Percentiles rank a stretch among this genome's conserved stretches.
Conservation (phyloP, 768 basidiomycete species). For the Lentinula lateritia region DNA sequence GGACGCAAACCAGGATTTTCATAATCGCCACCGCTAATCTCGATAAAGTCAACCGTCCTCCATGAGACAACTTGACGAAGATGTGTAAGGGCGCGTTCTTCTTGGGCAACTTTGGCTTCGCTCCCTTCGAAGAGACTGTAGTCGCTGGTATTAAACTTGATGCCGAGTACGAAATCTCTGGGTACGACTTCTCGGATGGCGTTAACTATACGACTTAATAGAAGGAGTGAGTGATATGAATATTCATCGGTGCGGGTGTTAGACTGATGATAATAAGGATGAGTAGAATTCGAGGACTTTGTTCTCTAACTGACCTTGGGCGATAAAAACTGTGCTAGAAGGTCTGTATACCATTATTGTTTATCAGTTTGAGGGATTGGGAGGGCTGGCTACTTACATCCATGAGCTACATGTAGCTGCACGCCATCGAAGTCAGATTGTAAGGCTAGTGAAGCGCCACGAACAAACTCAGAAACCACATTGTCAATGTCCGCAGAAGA, state of each 20-base stretch:
- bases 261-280: conserved; percentile 12
- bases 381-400: conserved; percentile 50
- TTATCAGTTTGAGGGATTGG: background rate
- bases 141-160: conserved; percentile 81
- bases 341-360: conserved; percentile 37
- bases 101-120: conserved; percentile 18
- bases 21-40: conserved; percentile 86
- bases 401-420: conserved; percentile 81
- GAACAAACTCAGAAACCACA: conserved; percentile 58
- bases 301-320: conserved; percentile 43
- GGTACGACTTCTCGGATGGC: conserved; percentile 52
- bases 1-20: conserved; percentile 58
- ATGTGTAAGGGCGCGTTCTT: conserved; percentile 52
- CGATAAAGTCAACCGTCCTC: conserved; percentile 74
- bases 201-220: conserved; percentile 51
- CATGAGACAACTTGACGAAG: conserved; percentile 56
- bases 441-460: conserved; percentile 59
- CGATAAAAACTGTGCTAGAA: conserved; percentile 75
- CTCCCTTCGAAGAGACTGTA: conserved; percentile 36
- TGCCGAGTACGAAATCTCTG: conserved; percentile 58
- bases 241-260: conserved; percentile 62
- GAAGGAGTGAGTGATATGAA: conserved; percentile 39
- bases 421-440: conserved; percentile 81
- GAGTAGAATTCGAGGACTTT: background rate
- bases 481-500: conserved; percentile 50